Percentiles rank a stretch among this genome's conserved stretches.
Conservation (phyloP, 2,329 filamentous ascomycete genomes). For the Myriosclerotinia scirpicola region DNA sequence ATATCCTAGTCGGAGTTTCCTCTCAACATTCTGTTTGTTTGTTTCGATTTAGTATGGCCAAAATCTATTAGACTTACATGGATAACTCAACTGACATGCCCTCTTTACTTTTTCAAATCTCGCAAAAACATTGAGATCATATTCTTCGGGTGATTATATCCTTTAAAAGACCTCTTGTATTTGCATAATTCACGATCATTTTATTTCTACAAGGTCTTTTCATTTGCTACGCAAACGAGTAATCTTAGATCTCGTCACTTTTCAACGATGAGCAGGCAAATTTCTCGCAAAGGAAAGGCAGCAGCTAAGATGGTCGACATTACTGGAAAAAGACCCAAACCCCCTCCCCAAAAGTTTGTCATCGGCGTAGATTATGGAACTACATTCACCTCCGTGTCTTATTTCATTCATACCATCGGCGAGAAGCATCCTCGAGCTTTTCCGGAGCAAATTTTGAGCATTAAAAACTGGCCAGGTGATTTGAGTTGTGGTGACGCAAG, state of each 20-base stretch:
- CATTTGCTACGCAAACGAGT: no score
- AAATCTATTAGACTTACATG: no score
- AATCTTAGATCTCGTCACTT: neutral
- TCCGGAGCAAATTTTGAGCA: neutral
- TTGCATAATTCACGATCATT: no score
- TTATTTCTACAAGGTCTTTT: no score
- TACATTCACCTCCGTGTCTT: conserved; percentile 7
- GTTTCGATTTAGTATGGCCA: no score
- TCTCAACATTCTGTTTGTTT: no score
- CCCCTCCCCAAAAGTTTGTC: conserved; percentile 1
- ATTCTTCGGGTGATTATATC: no score
- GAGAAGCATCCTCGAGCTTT: neutral
- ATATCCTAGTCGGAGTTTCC: neutral
- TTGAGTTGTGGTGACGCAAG: neutral
- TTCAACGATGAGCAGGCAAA: neutral
- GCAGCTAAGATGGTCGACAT: no score
- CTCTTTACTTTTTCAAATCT: no score
- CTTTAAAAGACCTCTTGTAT: no score
- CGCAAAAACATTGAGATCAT: no score
- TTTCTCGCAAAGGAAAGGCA: neutral
- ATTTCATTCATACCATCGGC: neutral
- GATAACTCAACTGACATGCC: no score
- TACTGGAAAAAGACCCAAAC: neutral
- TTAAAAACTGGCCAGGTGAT: conserved; percentile 19
- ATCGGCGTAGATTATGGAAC: conserved; percentile 17